Conservation (phyloP, 352 stramenopile species). For the Phytophthora megakarya region DNA sequence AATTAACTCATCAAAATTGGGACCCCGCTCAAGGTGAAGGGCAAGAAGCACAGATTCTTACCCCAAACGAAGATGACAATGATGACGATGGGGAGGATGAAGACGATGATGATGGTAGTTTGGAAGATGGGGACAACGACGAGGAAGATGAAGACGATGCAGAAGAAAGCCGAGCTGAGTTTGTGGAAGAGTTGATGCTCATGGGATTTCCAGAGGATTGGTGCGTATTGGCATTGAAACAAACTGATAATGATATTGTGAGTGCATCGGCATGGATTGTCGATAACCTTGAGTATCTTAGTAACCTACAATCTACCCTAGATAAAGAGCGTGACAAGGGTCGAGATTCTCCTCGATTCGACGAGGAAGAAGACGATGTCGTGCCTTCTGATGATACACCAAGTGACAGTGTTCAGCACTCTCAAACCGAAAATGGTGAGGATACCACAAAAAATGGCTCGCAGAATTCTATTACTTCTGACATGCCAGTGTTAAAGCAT, state of each 20-base stretch:
- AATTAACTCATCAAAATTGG: conserved; percentile 13
- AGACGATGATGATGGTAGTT: conserved; percentile 18
- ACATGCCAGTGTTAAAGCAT: not conserved
- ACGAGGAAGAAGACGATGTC: conserved; percentile 75
- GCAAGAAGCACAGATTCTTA: not conserved
- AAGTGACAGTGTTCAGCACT: not conserved
- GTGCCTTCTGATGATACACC: conserved; percentile 6
- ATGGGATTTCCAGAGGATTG: conserved; percentile 94
- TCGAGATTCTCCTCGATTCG: conserved; percentile 39
- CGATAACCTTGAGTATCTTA: conserved; percentile 93
- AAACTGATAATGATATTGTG: conserved; percentile 92
- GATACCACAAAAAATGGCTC: not conserved
- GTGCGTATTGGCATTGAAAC: conserved; percentile 89
- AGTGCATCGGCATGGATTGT: conserved; percentile 93
- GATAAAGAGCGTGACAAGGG: conserved; percentile 69
- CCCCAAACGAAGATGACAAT: not conserved
- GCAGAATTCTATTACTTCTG: not conserved
- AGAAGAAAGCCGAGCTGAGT: conserved; percentile 63
- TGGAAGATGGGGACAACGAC: conserved; percentile 30
- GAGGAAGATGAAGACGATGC: conserved; percentile 53
- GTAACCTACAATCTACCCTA: conserved; percentile 70
- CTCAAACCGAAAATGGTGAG: conserved; percentile 9
- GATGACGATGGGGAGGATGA: conserved; percentile 14
- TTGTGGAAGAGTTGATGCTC: conserved; percentile 92
- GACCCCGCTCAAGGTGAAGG: conserved; percentile 21